Percentiles rank a stretch among this genome's conserved stretches.
phyloP scores from a whole-genome alignment of 1,284 basidiomycete species.

The Kalmanozyma brasiliensis region DNA sequence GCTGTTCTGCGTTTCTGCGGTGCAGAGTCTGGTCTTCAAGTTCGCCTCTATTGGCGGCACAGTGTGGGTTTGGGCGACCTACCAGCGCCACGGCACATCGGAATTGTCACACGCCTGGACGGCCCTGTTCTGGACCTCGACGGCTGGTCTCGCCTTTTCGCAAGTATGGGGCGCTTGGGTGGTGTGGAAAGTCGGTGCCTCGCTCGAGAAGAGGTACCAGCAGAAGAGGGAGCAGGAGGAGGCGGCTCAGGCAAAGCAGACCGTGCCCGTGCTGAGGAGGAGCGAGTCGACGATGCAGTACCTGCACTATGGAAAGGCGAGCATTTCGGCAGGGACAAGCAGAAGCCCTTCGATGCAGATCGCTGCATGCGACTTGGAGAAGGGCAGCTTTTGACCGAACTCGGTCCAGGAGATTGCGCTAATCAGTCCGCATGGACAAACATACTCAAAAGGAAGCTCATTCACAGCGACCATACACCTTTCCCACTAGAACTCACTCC shows the following conservation, averaged over 20 bases:
- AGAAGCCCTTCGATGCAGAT: not conserved
- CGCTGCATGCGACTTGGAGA: slow-evolving; percentile 7
- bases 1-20: slow-evolving; percentile 21
- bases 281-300: too few relatives aligned
- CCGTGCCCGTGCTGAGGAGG: not conserved
- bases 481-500: too few relatives aligned
- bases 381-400: not conserved
- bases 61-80: slow-evolving; percentile 29
- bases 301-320: too few relatives aligned
- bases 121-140: slow-evolving; percentile 36
- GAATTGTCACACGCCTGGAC: slow-evolving; percentile 16
- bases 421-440: too few relatives aligned
- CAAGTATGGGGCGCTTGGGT: slow-evolving; percentile 44
- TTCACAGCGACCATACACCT: too few relatives aligned
- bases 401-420: not conserved
- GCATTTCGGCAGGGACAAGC: slow-evolving; percentile 2
- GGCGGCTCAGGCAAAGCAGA: not conserved
- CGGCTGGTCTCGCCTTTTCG: slow-evolving; percentile 21
- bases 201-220: slow-evolving; percentile 27
- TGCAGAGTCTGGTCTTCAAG: slow-evolving; percentile 48
- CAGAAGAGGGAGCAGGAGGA: slow-evolving; percentile 5
- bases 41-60: slow-evolving; percentile 31
- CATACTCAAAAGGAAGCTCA: too few relatives aligned
- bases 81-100: slow-evolving; percentile 4
- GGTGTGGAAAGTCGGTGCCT: slow-evolving; percentile 31